Conservation (phyloP, 345 rosid genomes). For the Acer yangbiense region DNA sequence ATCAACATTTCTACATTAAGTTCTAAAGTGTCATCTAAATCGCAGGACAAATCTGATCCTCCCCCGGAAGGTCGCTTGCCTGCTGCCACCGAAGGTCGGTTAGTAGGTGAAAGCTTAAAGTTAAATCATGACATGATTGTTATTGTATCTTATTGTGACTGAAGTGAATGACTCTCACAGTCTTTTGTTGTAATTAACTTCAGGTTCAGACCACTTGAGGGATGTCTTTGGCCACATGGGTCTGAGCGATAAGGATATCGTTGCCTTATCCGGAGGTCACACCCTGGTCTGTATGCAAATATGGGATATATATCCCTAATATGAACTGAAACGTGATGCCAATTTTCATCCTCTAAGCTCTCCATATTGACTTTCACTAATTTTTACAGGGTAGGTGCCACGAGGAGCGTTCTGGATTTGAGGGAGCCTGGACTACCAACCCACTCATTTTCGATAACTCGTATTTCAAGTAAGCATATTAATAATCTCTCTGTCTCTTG, state of each 20-base stretch:
- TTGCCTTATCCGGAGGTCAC: constrained; percentile 87
- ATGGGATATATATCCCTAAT: not conserved
- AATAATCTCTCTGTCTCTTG: not conserved
- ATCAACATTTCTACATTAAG: not conserved
- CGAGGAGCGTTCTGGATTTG: constrained; percentile 94
- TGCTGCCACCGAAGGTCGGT: constrained; percentile 68
- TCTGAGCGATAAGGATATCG: constrained; percentile 78
- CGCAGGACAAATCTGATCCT: constrained; percentile 18
- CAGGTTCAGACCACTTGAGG: constrained; percentile 83
- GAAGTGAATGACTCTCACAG: not conserved
- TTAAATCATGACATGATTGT: not conserved
- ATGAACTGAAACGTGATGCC: not conserved
- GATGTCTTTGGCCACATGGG: constrained; percentile 90
- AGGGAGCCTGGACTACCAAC: constrained; percentile 86
- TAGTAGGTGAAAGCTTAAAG: not conserved
- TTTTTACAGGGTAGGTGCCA: constrained; percentile 81
- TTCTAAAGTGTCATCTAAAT: not conserved
- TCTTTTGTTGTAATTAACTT: not conserved
- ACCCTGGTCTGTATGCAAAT: constrained; percentile 55
- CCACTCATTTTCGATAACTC: constrained; percentile 89
- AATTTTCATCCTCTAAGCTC: not conserved
- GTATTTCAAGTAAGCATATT: constrained; percentile 64
- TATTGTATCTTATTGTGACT: not conserved
- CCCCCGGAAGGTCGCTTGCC: constrained; percentile 79
- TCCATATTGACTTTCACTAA: not conserved